Percentiles rank a stretch among this genome's conserved stretches.
Evolutionary conservation across 805 yeast species (phyloP).

Genomic region (Brettanomyces naardenensis): DNA sequence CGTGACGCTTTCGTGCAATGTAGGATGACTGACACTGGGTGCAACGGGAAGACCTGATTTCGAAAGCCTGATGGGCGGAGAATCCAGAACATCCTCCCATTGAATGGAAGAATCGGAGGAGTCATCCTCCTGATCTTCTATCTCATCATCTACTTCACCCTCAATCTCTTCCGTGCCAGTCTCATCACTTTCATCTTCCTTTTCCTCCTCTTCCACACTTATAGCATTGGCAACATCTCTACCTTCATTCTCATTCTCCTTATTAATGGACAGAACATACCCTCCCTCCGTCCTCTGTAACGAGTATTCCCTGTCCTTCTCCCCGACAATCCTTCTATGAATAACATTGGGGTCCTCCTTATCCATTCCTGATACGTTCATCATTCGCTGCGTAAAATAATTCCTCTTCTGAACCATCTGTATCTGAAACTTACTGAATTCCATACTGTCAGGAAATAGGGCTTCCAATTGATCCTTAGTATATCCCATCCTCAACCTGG

Average conservation of each 20-base stretch:
- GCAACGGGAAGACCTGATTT: conserved; percentile 2
- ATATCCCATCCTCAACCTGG: conserved; percentile 92
- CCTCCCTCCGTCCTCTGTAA: conserved; percentile 74
- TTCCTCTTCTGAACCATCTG: conserved; percentile 89
- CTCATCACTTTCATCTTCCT: not conserved
- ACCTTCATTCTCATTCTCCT: conserved; percentile 30
- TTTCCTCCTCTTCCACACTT: conserved; percentile 25
- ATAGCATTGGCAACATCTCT: conserved; percentile 39
- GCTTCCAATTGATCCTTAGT: conserved; percentile 79
- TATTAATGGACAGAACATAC: conserved; percentile 62
- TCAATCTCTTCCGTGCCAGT: conserved; percentile 7
- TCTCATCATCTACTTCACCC: conserved; percentile 1
- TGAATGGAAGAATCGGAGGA: conserved; percentile 29
- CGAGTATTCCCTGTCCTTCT: conserved; percentile 66
- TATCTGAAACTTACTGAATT: conserved; percentile 88
- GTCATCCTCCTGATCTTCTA: not conserved
- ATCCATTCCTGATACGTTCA: conserved; percentile 79
- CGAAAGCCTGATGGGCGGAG: conserved; percentile 1
- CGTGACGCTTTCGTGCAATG: conserved; percentile 1
- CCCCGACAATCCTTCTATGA: conserved; percentile 71
- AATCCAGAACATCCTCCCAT: conserved; percentile 58
- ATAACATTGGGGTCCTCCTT: conserved; percentile 31
- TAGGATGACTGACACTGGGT: not conserved
- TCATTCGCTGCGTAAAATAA: conserved; percentile 76
- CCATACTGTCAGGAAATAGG: conserved; percentile 78